Percentiles rank a stretch among this genome's conserved stretches.
phyloP scores from a whole-genome alignment of 73 alveolate species.

The Blepharisma stoltei region DNA sequence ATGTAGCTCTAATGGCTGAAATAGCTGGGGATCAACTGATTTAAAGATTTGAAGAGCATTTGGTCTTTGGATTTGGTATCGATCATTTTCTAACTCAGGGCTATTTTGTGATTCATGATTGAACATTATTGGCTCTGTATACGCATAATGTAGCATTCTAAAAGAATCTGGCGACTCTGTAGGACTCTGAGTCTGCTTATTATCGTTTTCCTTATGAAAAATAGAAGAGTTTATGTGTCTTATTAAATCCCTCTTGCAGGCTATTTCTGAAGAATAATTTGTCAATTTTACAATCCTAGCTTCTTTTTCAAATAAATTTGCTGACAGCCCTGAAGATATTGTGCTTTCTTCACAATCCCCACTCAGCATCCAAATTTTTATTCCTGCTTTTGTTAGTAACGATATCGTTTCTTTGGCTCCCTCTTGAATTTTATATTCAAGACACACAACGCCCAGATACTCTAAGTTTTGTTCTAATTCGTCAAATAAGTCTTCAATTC shows the following conservation, averaged over 20 bases:
- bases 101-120: background rate
- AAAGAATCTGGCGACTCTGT: no score
- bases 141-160: background rate
- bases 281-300: background rate
- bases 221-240: background rate
- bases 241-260: background rate
- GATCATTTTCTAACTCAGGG: constrained; percentile 8
- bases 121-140: background rate
- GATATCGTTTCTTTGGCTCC: constrained; percentile 7
- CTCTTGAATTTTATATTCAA: background rate
- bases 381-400: background rate
- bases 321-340: background rate
- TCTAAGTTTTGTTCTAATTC: background rate
- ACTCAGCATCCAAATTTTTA: constrained; percentile 19
- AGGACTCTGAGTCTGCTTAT: background rate
- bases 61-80: background rate
- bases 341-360: constrained; percentile 32
- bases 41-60: constrained; percentile 1
- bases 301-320: constrained; percentile 9
- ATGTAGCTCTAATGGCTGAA: background rate
- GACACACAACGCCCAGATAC: constrained; percentile 1
- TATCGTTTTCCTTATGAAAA: background rate
- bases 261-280: background rate
- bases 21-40: background rate
- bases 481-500: constrained; percentile 13